Conservation (phyloP, 2,329 filamentous ascomycete genomes). For the Xylogone sp. region DNA sequence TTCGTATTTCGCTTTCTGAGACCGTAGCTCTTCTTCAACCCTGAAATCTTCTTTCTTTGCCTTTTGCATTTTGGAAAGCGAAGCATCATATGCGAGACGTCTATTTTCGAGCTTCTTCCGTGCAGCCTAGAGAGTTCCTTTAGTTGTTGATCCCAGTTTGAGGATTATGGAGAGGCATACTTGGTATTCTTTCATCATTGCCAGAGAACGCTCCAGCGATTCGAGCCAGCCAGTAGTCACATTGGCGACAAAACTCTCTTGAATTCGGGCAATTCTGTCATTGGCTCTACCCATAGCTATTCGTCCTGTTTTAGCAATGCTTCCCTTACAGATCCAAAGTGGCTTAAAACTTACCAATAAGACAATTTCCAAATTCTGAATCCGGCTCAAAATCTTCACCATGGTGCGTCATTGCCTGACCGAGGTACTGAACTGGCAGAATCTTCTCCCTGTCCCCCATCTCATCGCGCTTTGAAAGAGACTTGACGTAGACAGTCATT, state of each 20-base stretch:
- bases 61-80: conserved; percentile 86
- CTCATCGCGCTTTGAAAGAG: conserved; percentile 78
- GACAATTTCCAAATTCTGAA: conserved; percentile 85
- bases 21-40: conserved; percentile 85
- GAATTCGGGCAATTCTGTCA: conserved; percentile 79
- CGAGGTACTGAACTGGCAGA: conserved; percentile 73
- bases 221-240: conserved; percentile 85
- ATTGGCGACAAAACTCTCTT: conserved; percentile 76
- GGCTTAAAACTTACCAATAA: conserved; percentile 55
- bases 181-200: conserved; percentile 98
- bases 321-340: not conserved
- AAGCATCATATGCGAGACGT: conserved; percentile 86
- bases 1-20: conserved; percentile 93
- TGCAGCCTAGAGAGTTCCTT: conserved; percentile 51
- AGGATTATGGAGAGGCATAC: conserved; percentile 41
- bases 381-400: conserved; percentile 90
- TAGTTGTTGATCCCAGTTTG: not conserved
- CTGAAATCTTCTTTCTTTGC: conserved; percentile 91
- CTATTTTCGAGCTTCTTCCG: conserved; percentile 93
- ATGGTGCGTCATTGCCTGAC: conserved; percentile 80
- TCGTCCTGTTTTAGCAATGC: conserved; percentile 13
- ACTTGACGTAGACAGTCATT: conserved; percentile 84
- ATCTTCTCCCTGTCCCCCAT: conserved; percentile 84
- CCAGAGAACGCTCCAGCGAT: conserved; percentile 81
- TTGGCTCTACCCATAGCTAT: conserved; percentile 80